Evolutionary conservation across 2,329 filamentous ascomycete genomes (phyloP).

Genomic region (Colletotrichum sojae): DNA sequence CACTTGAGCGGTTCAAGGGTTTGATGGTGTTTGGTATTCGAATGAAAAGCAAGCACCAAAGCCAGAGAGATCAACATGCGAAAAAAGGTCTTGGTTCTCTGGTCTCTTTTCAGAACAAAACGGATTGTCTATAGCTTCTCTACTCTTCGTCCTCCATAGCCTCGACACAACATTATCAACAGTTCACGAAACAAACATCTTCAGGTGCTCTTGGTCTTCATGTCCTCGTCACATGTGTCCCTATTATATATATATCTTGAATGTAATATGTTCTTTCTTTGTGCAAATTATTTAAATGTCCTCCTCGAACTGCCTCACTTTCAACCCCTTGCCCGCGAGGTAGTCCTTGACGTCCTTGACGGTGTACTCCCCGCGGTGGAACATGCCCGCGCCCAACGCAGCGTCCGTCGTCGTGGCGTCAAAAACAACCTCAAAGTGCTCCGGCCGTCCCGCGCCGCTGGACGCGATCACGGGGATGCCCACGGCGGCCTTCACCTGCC

Average conservation of each 20-base stretch:
- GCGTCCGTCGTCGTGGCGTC: conserved; percentile 88
- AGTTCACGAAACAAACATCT: conserved; percentile 4
- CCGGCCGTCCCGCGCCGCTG: conserved; percentile 89
- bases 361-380: conserved; percentile 95
- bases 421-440: conserved; percentile 94
- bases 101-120: too few relatives aligned
- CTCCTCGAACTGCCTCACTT: conserved; percentile 85
- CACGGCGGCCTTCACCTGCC: conserved; percentile 87
- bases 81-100: too few relatives aligned
- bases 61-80: too few relatives aligned
- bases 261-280: neutral
- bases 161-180: conserved; percentile 7
- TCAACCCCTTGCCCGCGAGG: conserved; percentile 77
- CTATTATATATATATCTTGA: conserved; percentile 29
- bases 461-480: conserved; percentile 96
- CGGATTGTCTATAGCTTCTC: neutral
- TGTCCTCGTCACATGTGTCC: conserved; percentile 6
- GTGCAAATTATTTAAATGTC: conserved; percentile 50
- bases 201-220: neutral
- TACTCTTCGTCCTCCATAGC: conserved; percentile 32
- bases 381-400: conserved; percentile 96
- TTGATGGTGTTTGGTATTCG: too few relatives aligned
- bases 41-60: too few relatives aligned
- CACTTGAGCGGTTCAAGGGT: too few relatives aligned
- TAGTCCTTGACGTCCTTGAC: conserved; percentile 94